A percentile compares a stretch with the other conserved stretches of the same genome.
Evolutionary conservation across 805 yeast species (phyloP).

Genomic region (Scheffersomyces spartinae): DNA sequence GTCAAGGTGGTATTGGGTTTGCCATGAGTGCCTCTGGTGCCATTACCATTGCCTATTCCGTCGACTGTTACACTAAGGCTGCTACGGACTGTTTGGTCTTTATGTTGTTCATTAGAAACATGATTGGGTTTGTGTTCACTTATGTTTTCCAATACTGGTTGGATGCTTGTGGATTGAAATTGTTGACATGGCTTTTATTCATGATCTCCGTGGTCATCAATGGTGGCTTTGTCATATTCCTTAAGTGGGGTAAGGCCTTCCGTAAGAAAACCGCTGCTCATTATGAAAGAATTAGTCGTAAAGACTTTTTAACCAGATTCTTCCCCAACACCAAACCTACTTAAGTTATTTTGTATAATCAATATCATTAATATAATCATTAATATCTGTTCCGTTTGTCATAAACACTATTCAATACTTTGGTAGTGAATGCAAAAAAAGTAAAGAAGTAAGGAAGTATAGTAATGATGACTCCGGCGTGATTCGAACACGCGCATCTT

Average conservation of each 20-base stretch:
- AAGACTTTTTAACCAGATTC: too few species aligned
- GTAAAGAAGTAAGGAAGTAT: too few species aligned
- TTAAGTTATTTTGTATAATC: too few species aligned
- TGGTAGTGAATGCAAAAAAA: too few species aligned
- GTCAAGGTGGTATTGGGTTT: constrained; percentile 19
- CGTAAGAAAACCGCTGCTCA: constrained; percentile 10
- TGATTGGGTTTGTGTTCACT: constrained; percentile 18
- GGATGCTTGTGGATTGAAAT: constrained; percentile 10
- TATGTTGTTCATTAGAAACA: constrained; percentile 20
- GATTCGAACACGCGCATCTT: too few species aligned
- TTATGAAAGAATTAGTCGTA: too few species aligned
- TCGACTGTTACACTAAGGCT: constrained; percentile 18
- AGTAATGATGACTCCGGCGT: too few species aligned
- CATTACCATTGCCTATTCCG: constrained; percentile 17
- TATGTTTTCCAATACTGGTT: constrained; percentile 22
- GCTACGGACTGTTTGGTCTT: constrained; percentile 22
- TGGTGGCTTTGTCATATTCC: constrained; percentile 10
- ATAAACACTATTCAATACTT: too few species aligned
- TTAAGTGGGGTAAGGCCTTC: constrained; percentile 11
- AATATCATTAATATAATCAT: too few species aligned
- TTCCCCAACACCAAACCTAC: too few species aligned
- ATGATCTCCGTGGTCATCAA: constrained; percentile 16
- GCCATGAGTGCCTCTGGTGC: constrained; percentile 21
- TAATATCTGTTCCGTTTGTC: too few species aligned
- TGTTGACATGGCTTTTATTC: constrained; percentile 14